A percentile compares a stretch with the other conserved stretches of the same genome.
phyloP scores from a whole-genome alignment of 2,329 filamentous ascomycete genomes.

The Colletotrichum sansevieriae region DNA sequence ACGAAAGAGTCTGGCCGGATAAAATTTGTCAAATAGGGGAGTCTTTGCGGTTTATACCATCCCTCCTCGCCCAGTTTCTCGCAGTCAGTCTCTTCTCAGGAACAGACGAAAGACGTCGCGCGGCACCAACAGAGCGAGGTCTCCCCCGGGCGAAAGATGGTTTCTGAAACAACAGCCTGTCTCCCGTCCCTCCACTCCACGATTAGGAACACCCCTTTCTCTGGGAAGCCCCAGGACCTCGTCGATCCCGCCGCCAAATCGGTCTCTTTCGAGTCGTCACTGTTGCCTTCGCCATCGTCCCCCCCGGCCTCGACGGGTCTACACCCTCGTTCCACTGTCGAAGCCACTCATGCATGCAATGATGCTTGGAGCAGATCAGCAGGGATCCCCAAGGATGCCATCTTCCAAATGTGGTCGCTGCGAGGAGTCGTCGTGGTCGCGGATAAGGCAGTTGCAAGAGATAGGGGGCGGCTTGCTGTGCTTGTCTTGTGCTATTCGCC shows the following conservation, averaged over 20 bases:
- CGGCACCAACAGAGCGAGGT: slow-evolving; percentile 30
- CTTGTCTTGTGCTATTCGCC: slow-evolving; percentile 34
- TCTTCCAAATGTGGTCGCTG: slow-evolving; percentile 26
- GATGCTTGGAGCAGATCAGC: slow-evolving; percentile 39
- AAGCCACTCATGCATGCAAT: slow-evolving; percentile 41
- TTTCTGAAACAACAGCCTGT: slow-evolving; percentile 41
- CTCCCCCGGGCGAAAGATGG: slow-evolving; percentile 29
- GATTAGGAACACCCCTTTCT: slow-evolving; percentile 31
- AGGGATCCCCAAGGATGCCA: slow-evolving; percentile 38
- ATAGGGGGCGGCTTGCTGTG: slow-evolving; percentile 25
- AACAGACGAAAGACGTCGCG: slow-evolving; percentile 38
- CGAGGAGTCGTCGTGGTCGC: slow-evolving; percentile 27
- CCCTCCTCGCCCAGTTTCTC: neutral
- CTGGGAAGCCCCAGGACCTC: slow-evolving; percentile 11
- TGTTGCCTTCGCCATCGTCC: slow-evolving; percentile 10
- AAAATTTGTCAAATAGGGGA: slow-evolving; percentile 7
- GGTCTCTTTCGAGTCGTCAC: slow-evolving; percentile 25
- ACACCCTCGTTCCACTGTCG: slow-evolving; percentile 34
- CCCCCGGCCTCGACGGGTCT: slow-evolving; percentile 18
- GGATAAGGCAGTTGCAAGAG: slow-evolving; percentile 40
- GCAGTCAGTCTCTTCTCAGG: slow-evolving; percentile 20
- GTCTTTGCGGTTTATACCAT: slow-evolving; percentile 12
- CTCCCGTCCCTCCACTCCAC: slow-evolving; percentile 38
- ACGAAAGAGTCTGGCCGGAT: neutral
- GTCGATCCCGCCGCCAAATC: slow-evolving; percentile 34